Percentiles rank a stretch among this genome's conserved stretches.
Conservation (phyloP, 352 stramenopile species). For the Phytopythium delawarense region DNA sequence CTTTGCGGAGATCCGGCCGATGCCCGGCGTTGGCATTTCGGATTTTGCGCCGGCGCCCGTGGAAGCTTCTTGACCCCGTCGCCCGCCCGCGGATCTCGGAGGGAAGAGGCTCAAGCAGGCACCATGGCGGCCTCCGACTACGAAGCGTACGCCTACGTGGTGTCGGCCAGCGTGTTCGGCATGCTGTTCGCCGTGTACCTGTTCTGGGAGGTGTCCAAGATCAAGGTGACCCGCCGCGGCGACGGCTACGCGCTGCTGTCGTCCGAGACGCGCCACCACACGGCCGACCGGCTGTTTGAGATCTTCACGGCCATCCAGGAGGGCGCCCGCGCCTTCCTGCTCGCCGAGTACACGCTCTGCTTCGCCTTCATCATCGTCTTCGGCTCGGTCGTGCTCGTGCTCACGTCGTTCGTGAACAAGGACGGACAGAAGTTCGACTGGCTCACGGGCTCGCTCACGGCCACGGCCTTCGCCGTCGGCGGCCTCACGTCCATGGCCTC, state of each 20-base stretch:
- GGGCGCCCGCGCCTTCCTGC: slow-evolving; percentile 97
- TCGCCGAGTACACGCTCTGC: slow-evolving; percentile 98
- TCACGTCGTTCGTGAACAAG: slow-evolving; percentile 90
- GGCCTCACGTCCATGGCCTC: slow-evolving; percentile 96
- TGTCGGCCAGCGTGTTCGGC: slow-evolving; percentile 63
- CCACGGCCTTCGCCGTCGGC: slow-evolving; percentile 96
- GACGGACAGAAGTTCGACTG: slow-evolving; percentile 82
- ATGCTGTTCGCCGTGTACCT: slow-evolving; percentile 80
- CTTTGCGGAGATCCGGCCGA: not conserved
- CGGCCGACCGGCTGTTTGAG: slow-evolving; percentile 82
- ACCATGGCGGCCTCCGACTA: slow-evolving; percentile 45
- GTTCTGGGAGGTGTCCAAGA: slow-evolving; percentile 88
- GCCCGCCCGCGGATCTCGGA: not conserved
- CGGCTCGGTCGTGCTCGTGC: slow-evolving; percentile 83
- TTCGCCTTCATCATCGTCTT: slow-evolving; percentile 95
- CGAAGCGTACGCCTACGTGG: slow-evolving; percentile 66
- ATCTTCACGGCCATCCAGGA: slow-evolving; percentile 97
- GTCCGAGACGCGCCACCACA: slow-evolving; percentile 74
- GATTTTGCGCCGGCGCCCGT: slow-evolving; percentile 50
- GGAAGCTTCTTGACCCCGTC: not conserved
- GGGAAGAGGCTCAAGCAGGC: not conserved
- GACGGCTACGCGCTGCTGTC: slow-evolving; percentile 79
- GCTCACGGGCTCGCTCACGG: slow-evolving; percentile 91
- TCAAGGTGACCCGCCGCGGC: slow-evolving; percentile 81
- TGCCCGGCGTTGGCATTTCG: slow-evolving; percentile 31